Evolutionary conservation across 805 yeast genomes (phyloP), one percentile per base, ranked within the genome.

Genomic region (Jamesozyma spencerorum): DNA sequence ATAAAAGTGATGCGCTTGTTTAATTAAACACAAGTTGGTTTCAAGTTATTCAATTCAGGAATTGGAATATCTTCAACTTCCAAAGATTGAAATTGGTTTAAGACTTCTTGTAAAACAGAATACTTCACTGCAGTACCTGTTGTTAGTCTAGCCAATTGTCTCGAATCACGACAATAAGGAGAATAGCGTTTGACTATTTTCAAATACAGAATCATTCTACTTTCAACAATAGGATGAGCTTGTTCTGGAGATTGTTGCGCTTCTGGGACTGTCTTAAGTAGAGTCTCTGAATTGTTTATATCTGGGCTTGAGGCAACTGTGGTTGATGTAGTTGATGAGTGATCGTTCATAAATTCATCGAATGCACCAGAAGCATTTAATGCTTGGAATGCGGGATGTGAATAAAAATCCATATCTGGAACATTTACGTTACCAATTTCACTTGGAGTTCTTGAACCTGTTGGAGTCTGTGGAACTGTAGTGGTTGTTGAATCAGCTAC

Each of bases 141-240:
- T 26, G 72, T 62, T 42, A 69, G 60, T 44, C 68, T 66, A 39
- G 71, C 68, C 46, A 69, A 64, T 46, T 70, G 72, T 38, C 70
- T 68, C 30, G 71, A 58, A 33, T 71, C 69, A 46, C 71, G 69
- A 45, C 74, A 70, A 47, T 62, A 71, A 12, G 65, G 64, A 4
- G 74, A 65, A 46, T 71, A 77, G 32, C 68, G 53, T 47, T 73
- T 71, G 54, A 78, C 73, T 43, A 79, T 63, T 39, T 72, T 66
- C 58, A 75, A 69, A 57, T 77, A 79, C 20, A 78, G 60, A 29
- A 68, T 64, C 45, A 70, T 68, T 59, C 85, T 69, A 31, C 68
- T 71, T 15, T 66, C 59, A 31, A 40, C 32, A 17, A 22, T 26
- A 27, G 28, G 22, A 22, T 18, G 17, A 18, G 18, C 28, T 18